Percentiles rank a stretch among this genome's conserved stretches.
Evolutionary conservation across 805 yeast species (phyloP).

Genomic region (Candida sithepensis): DNA sequence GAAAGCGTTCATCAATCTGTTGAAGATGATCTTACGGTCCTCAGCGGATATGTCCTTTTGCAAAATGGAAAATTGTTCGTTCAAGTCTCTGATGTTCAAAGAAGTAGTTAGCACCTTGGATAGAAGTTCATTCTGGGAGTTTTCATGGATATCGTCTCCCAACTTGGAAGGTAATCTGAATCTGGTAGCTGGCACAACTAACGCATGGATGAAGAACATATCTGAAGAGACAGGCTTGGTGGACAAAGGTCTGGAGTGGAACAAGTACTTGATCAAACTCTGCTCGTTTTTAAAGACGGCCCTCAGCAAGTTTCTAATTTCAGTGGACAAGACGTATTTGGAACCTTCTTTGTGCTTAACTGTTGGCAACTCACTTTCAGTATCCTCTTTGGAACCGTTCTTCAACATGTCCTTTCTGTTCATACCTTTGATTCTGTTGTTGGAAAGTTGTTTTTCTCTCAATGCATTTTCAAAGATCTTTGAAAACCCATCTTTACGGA

Average conservation of each 20-base stretch:
- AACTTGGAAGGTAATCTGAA: conserved; percentile 95
- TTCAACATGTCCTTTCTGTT: conserved; percentile 68
- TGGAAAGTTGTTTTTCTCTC: conserved; percentile 72
- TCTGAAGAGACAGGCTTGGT: conserved; percentile 57
- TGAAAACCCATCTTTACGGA: conserved; percentile 91
- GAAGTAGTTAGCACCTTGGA: conserved; percentile 78
- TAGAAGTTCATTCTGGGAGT: conserved; percentile 84
- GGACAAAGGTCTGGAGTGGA: conserved; percentile 73
- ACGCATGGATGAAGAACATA: conserved; percentile 81
- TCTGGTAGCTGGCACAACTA: conserved; percentile 94
- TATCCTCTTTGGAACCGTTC: conserved; percentile 20
- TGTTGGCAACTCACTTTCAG: conserved; percentile 40
- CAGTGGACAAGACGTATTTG: conserved; percentile 83
- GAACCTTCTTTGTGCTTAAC: conserved; percentile 67
- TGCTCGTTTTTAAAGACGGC: conserved; percentile 75
- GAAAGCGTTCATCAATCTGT: conserved; percentile 91
- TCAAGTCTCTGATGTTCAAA: conserved; percentile 79
- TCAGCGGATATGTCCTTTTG: conserved; percentile 60
- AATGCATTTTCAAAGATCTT: conserved; percentile 89
- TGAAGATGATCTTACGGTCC: conserved; percentile 74
- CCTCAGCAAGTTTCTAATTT: conserved; percentile 74
- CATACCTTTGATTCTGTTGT: conserved; percentile 80
- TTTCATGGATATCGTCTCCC: conserved; percentile 96
- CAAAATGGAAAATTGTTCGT: conserved; percentile 71
- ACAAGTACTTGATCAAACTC: conserved; percentile 61